Evolutionary conservation across 2,329 filamentous ascomycete genomes (phyloP).

Genomic region (Trichoderma brevicompactum): DNA sequence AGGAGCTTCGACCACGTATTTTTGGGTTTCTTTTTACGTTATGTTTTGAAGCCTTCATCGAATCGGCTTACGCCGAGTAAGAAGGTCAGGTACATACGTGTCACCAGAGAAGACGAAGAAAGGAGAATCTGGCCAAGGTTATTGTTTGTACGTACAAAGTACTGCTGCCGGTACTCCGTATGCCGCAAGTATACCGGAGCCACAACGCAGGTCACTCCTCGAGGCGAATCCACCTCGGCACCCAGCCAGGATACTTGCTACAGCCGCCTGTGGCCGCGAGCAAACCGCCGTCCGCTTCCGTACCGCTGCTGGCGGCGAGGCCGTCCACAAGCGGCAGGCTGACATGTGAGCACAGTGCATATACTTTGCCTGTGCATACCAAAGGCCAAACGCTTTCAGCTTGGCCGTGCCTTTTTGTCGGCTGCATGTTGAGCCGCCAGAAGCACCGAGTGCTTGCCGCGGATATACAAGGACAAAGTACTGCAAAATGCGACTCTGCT

Average conservation of each 20-base stretch:
- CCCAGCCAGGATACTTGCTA: not conserved
- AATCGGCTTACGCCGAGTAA: conserved; percentile 26
- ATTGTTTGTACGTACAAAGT: conserved; percentile 24
- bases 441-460: too few species aligned
- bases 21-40: conserved; percentile 26
- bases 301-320: not conserved
- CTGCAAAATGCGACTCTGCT: conserved; percentile 11
- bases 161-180: conserved; percentile 1
- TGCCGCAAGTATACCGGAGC: not conserved
- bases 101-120: not conserved
- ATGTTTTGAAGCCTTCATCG: conserved; percentile 5
- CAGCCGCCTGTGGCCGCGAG: not conserved
- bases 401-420: conserved; percentile 4
- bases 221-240: conserved; percentile 1
- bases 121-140: conserved; percentile 7
- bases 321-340: conserved; percentile 26
- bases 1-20: conserved; percentile 13
- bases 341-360: conserved; percentile 27
- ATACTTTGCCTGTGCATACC: not conserved
- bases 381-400: not conserved
- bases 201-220: not conserved
- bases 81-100: conserved; percentile 7
- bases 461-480: not conserved
- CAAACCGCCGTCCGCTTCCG: not conserved
- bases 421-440: conserved; percentile 18